Conservation (phyloP, 495 filamentous ascomycete genomes). For the Aspergillus ellipticus region DNA sequence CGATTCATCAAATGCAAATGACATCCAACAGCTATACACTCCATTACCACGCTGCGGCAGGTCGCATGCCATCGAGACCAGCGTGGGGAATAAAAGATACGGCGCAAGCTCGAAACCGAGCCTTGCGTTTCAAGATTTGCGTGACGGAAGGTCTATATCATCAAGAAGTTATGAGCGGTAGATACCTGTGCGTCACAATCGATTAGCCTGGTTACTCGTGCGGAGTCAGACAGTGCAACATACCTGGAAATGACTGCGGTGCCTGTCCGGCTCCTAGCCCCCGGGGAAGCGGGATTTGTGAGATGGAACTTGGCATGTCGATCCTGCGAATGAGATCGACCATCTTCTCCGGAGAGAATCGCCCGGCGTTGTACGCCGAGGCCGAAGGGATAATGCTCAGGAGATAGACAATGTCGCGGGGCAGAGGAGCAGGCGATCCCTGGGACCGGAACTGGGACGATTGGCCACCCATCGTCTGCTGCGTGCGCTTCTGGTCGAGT, state of each 20-base stretch:
- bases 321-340: constrained; percentile 68
- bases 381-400: constrained; percentile 78
- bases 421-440: constrained; percentile 53
- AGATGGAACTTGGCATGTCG: constrained; percentile 55
- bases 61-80: constrained; percentile 5
- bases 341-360: constrained; percentile 67
- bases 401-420: constrained; percentile 77
- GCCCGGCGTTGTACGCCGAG: constrained; percentile 61
- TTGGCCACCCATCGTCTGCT: constrained; percentile 32
- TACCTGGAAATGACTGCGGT: constrained; percentile 35
- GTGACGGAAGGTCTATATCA: constrained; percentile 5
- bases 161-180: constrained; percentile 26
- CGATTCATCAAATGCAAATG: constrained; percentile 21
- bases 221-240: constrained; percentile 1
- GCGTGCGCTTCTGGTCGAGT: constrained; percentile 64
- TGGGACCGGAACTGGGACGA: constrained; percentile 39
- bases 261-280: constrained; percentile 27
- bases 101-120: neutral
- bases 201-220: constrained; percentile 5
- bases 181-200: constrained; percentile 18
- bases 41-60: constrained; percentile 15
- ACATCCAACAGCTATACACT: constrained; percentile 19
- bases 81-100: constrained; percentile 3
- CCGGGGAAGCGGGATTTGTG: constrained; percentile 42
- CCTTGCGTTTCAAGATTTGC: constrained; percentile 1